A percentile compares a stretch with the other conserved stretches of the same genome.
These are phyloP conservation scores for Bothia castanella DNA, from an alignment of 1,284 basidiomycete genomes.

Conservation along the genomic window DNA sequence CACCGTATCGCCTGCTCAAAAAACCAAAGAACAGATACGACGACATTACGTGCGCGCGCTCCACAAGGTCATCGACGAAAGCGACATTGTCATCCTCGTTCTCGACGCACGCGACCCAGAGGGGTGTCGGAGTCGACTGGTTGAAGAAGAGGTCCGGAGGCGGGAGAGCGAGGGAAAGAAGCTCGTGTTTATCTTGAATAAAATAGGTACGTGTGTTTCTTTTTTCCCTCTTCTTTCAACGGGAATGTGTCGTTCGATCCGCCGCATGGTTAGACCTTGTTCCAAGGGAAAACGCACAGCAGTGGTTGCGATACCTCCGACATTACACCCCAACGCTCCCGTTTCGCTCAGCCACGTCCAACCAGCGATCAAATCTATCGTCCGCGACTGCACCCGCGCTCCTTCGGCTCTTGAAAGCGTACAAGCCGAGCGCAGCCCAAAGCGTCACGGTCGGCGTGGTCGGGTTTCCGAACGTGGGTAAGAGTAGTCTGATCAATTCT, in stretches of 20 bases:
- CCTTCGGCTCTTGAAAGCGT: slow-evolving; percentile 88
- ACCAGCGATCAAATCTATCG: slow-evolving; percentile 76
- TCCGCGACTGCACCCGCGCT: slow-evolving; percentile 77
- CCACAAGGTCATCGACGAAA: slow-evolving; percentile 90
- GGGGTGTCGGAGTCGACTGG: slow-evolving; percentile 80
- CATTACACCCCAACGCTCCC: slow-evolving; percentile 92
- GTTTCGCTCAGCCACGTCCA: slow-evolving; percentile 84
- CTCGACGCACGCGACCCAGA: slow-evolving; percentile 91
- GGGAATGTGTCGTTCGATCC: neutral
- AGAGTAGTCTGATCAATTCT: slow-evolving; percentile 93
- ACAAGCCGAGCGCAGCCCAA: slow-evolving; percentile 65
- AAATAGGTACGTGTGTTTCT: slow-evolving; percentile 73
- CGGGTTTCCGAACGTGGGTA: slow-evolving; percentile 97
- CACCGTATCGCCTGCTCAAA: slow-evolving; percentile 32
- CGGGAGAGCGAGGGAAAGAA: slow-evolving; percentile 84
- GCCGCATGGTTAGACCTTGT: slow-evolving; percentile 71
- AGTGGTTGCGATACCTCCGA: slow-evolving; percentile 87
- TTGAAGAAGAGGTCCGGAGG: slow-evolving; percentile 87
- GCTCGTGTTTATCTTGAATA: slow-evolving; percentile 87
- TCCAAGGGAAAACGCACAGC: slow-evolving; percentile 83
- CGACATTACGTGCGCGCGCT: slow-evolving; percentile 72
- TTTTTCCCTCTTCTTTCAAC: neutral
- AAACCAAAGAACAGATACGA: slow-evolving; percentile 64
- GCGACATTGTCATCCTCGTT: slow-evolving; percentile 86
- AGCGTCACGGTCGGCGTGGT: slow-evolving; percentile 91